phyloP scores from a whole-genome alignment of 2,329 filamentous ascomycete genomes.

The Juglanconis juglandina region DNA sequence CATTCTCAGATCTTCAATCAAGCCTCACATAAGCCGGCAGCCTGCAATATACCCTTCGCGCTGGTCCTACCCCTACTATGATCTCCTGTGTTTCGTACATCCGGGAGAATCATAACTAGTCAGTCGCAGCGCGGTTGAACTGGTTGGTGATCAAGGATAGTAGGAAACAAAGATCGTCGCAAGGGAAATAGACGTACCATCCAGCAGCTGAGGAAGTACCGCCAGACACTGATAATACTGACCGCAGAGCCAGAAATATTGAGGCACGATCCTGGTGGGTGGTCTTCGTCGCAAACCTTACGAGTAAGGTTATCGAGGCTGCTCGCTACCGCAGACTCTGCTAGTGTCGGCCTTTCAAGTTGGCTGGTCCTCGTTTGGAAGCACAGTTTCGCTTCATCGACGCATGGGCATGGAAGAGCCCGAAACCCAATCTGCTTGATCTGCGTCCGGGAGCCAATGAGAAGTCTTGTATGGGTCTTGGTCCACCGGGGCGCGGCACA shows the following conservation, averaged over 20 bases:
- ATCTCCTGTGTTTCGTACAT: constrained; percentile 13
- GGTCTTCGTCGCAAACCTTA: background rate
- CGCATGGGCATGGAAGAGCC: constrained; percentile 24
- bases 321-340: background rate
- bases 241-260: background rate
- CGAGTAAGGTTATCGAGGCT: background rate
- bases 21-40: background rate
- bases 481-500: constrained; percentile 23
- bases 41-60: background rate
- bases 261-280: background rate
- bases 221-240: background rate
- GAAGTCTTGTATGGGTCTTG: background rate
- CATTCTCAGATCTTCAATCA: background rate
- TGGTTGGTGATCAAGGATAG: constrained; percentile 1
- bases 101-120: constrained; percentile 5
- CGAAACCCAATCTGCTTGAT: constrained; percentile 38
- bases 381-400: constrained; percentile 36
- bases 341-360: background rate
- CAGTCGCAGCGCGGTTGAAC: background rate
- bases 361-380: constrained; percentile 1
- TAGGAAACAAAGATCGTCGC: constrained; percentile 12
- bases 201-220: background rate
- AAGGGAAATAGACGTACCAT: constrained; percentile 1
- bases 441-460: constrained; percentile 17
- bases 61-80: background rate